phyloP scores from a whole-genome alignment of 192 early-diverging fungal species.

The Entomortierella parvispora region DNA sequence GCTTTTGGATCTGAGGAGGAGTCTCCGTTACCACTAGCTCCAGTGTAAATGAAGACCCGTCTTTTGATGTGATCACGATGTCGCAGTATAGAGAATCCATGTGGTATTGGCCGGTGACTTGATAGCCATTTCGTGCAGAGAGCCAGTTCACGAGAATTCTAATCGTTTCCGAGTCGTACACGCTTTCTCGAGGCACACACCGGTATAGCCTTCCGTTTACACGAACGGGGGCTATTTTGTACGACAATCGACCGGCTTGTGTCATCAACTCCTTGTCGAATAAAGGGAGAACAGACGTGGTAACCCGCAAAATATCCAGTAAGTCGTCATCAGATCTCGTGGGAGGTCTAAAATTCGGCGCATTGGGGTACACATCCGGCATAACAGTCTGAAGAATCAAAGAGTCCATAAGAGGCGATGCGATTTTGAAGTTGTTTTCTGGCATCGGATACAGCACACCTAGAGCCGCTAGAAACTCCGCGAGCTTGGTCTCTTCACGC shows the following conservation, averaged over 20 bases:
- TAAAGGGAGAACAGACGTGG: constrained; percentile 13
- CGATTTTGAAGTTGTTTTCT: constrained; percentile 20
- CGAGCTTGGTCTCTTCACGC: too few relatives aligned
- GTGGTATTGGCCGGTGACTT: constrained; percentile 41
- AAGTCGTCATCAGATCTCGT: not conserved
- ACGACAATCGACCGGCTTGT: constrained; percentile 24
- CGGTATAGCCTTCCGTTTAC: constrained; percentile 7
- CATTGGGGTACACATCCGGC: constrained; percentile 6
- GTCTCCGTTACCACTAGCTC: constrained; percentile 37
- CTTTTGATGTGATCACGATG: constrained; percentile 10
- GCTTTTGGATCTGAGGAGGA: constrained; percentile 5
- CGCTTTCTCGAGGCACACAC: constrained; percentile 33
- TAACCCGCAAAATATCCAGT: constrained; percentile 32
- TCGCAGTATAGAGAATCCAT: constrained; percentile 14
- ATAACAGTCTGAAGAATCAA: constrained; percentile 20
- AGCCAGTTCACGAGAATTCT: constrained; percentile 41
- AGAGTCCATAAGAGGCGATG: constrained; percentile 33
- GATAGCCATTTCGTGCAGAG: not conserved
- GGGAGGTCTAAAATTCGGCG: constrained; percentile 12
- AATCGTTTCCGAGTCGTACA: constrained; percentile 33
- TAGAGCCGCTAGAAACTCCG: constrained; percentile 16
- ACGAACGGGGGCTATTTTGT: constrained; percentile 9
- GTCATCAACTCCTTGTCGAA: constrained; percentile 36
- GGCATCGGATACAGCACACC: constrained; percentile 15
- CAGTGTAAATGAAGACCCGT: constrained; percentile 8